Base-by-base conservation (phyloP, 495 filamentous ascomycete species). In the Aspergillus olivimuriae region DNA sequence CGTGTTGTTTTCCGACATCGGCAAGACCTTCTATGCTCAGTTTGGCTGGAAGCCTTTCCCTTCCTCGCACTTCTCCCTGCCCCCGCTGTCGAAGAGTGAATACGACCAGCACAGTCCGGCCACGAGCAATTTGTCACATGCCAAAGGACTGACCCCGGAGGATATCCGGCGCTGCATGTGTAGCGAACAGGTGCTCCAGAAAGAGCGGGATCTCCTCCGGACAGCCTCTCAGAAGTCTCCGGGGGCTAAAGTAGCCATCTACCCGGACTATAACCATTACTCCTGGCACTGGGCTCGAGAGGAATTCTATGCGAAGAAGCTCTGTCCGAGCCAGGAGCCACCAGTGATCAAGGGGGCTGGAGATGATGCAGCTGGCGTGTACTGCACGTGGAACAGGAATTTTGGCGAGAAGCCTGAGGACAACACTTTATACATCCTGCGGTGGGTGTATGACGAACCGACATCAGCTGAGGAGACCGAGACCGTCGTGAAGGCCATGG, bases 1-100 rank as follows among this genome's bases (percentile, higher is more conserved):
- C 7, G 77, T 91, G 18, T 63, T 98, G 23, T 98, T 83, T 64
- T 96, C 90, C 8, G 92, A 98, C 61, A 95, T 98, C 53, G 92
- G 92, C 3, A 95, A 94, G 70, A 62, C 63, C n/a, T 96, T 94
- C 62, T 98, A 96, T 61, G 76, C 87, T 6, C 75, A 72, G 39
- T 75, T 78, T 48, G 92, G 89, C 20, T 98, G 92, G 92, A 64
- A 75, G 40, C 73, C 83, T 0, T 90, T 82, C 52, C 63, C 66
- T 7, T 89, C 83, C 21, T 68, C 73, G 12, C 91, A 95, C 47
- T 74, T 91, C 41, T 60, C 74, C 20, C 75, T 94, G 32, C 61
- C 74, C 14, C 70, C 80, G 33, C 35, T 66, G 18, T 44, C 60
- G 24, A 51, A 57, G 36, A 33, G 46, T 21, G 40, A 56, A 21